Evolutionary conservation across 129 eudicot genomes (phyloP), one percentile per base, ranked within the genome.

Genomic region (Tagetes patula): DNA sequence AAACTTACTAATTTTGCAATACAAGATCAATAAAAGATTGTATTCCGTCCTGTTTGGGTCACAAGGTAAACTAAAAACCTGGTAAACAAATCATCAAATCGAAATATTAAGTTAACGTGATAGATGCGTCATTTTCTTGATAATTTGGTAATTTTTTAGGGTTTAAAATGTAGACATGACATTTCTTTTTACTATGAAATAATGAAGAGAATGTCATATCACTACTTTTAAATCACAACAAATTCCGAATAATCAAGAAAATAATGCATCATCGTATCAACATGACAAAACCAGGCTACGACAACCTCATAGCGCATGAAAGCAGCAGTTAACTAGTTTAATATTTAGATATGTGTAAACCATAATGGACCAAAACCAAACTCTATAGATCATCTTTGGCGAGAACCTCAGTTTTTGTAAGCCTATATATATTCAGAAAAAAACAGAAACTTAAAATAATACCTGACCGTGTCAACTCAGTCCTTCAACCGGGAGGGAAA

Each of bases 401-500:
- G 4, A 61, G 67, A 33, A 33, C 66, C 41, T 70, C 31, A 6
- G 14, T 47, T 70, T 69, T 50, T 38, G 77, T 53, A 78, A 71
- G 49, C 73, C 82, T 71, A 42, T 71, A 77, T 68, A 69, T 78
- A 71, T 72, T 70, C 76, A 40, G 14, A 5, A 61, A 37, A 47
- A 41, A 46, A 3, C 38, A 43, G 27, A 64, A 71, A 20, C 48
- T 78, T 38, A 12, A 52, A 45, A n/a, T 62, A 11, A 43, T 14
- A 78, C 41, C 65, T n/a, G 11, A 42, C 36, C 27, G 11, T 56
- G 69, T 77, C 79, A 78, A 72, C 85, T 77, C 63, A 72, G 53
- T 46, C 83, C 82, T 81, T 79, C 78, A 32, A 88, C 90, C 64
- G 71, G 77, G 62, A 83, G 65, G 5, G 72, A 76, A 33, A 85